A percentile compares a stretch with the other conserved stretches of the same genome.
Evolutionary conservation across 768 basidiomycete genomes (phyloP).

Genomic region (Rossbeevera mucosa): DNA sequence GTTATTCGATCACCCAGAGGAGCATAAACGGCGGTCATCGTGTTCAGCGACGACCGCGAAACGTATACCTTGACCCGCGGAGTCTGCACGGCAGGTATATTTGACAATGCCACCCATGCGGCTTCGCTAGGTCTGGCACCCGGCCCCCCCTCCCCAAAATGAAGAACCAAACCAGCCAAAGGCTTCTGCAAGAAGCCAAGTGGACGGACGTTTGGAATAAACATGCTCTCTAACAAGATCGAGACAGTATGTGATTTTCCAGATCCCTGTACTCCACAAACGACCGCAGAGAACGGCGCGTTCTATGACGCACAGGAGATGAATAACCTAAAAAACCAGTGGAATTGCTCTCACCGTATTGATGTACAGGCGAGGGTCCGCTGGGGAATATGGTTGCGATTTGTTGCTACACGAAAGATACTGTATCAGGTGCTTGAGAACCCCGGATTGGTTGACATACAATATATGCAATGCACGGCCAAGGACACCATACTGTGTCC

Average conservation of each 20-base stretch:
- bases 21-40: constrained; percentile 54
- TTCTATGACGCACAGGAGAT: constrained; percentile 40
- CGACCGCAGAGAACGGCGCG: constrained; percentile 67
- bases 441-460: constrained; percentile 30
- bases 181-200: constrained; percentile 53
- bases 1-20: constrained; percentile 45
- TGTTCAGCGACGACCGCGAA: constrained; percentile 55
- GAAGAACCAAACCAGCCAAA: constrained; percentile 60
- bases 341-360: constrained; percentile 49
- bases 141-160: constrained; percentile 64
- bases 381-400: constrained; percentile 25
- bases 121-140: constrained; percentile 59
- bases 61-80: constrained; percentile 49
- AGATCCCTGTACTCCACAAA: constrained; percentile 74
- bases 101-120: constrained; percentile 49
- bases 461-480: constrained; percentile 45
- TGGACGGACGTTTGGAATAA: constrained; percentile 46
- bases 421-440: not conserved
- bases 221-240: constrained; percentile 64
- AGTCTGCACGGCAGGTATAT: constrained; percentile 29
- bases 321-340: not conserved
- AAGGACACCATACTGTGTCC: constrained; percentile 59
- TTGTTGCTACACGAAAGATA: constrained; percentile 28
- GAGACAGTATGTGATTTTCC: constrained; percentile 74
- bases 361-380: constrained; percentile 56